A percentile compares a stretch with the other conserved stretches of the same genome.
Conservation (phyloP, 2,329 filamentous ascomycete genomes). For the Metarhizium humberi region DNA sequence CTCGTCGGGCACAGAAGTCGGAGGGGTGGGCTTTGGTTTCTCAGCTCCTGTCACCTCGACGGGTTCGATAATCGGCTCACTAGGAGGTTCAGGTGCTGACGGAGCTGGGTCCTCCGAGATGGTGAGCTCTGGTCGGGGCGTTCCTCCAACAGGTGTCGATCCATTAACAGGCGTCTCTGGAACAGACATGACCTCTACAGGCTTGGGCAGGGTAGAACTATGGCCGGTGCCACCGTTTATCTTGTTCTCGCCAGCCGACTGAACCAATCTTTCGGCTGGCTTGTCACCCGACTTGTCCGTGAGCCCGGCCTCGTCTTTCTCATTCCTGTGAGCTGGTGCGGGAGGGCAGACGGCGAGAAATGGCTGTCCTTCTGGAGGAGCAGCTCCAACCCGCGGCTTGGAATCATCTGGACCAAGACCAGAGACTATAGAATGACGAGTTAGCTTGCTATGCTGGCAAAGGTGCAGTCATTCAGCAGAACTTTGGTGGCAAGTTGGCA, state of each 20-base stretch:
- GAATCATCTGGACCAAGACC: constrained; percentile 18
- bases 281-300: constrained; percentile 11
- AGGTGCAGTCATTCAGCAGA: not conserved
- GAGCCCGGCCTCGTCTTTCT: not conserved
- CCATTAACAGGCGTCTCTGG: constrained; percentile 27
- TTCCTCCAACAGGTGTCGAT: constrained; percentile 24
- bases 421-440: constrained; percentile 14
- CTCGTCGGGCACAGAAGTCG: constrained; percentile 12
- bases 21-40: constrained; percentile 13
- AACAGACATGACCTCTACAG: constrained; percentile 25
- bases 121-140: constrained; percentile 24
- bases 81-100: constrained; percentile 3
- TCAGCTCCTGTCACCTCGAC: constrained; percentile 15
- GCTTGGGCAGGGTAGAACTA: constrained; percentile 16
- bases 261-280: constrained; percentile 3
- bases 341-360: constrained; percentile 8
- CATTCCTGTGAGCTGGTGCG: constrained; percentile 1
- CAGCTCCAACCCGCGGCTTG: constrained; percentile 17
- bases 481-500: not conserved
- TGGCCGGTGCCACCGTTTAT: constrained; percentile 10
- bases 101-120: constrained; percentile 17
- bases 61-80: constrained; percentile 17
- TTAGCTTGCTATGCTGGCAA: not conserved
- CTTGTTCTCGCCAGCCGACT: constrained; percentile 9
- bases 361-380: constrained; percentile 13